Conservation (phyloP, 352 stramenopile genomes). For the Phytophthora sp. region DNA sequence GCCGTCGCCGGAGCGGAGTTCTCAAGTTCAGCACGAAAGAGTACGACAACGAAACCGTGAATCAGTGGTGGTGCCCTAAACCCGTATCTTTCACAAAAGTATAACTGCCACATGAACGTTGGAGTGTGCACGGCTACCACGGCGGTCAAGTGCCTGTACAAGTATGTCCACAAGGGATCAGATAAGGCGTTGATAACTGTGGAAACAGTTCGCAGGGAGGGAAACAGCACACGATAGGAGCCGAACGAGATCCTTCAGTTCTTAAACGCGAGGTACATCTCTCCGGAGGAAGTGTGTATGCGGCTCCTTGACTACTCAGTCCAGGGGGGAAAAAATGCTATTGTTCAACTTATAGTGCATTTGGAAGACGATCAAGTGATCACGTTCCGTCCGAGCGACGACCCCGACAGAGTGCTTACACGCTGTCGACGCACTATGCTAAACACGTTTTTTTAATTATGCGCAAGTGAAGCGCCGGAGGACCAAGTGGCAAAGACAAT, state of each 20-base stretch:
- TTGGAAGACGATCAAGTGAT: neutral
- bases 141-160: slow-evolving; percentile 63
- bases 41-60: neutral
- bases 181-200: slow-evolving; percentile 36
- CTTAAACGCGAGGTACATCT: neutral
- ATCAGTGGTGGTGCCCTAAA: slow-evolving; percentile 1
- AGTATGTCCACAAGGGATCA: slow-evolving; percentile 65
- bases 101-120: slow-evolving; percentile 63
- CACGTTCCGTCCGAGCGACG: neutral
- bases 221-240: neutral
- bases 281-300: neutral
- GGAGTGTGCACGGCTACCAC: slow-evolving; percentile 46
- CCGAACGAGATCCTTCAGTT: neutral
- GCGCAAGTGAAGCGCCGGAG: neutral
- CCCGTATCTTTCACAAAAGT: slow-evolving; percentile 36
- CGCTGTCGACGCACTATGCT: neutral
- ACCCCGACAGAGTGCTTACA: neutral
- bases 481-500: neutral
- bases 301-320: neutral
- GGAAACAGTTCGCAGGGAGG: neutral
- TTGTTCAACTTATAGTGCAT: neutral
- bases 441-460: neutral
- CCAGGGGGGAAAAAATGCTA: neutral
- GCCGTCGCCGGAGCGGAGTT: neutral
- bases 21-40: neutral